Evolutionary conservation across 768 basidiomycete genomes (phyloP), one percentile per base, ranked within the genome.

Genomic region (Boletus huronensis): DNA sequence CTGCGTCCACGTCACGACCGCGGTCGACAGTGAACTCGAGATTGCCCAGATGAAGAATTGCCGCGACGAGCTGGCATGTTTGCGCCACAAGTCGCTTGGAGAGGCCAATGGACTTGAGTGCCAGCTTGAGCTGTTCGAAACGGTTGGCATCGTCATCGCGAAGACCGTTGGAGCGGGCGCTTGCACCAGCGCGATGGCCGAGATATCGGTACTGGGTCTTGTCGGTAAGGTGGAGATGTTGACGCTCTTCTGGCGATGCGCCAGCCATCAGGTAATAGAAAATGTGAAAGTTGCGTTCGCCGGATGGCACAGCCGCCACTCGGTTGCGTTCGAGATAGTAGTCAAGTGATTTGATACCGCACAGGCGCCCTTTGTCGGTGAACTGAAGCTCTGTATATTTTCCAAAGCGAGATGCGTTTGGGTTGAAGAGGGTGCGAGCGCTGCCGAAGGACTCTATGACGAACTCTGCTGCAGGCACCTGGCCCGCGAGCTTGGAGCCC

Each of bases 301-400:
- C 94, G 0, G 87, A 90, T 0, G 92, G 90, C 0, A 90, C 82
- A 21, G 84, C 83, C 6, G 92, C 82, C n/a, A 98, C 93, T 10
- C 94, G 85, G 62, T 87, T 90, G 50, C 90, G 79, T 70, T 98
- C 93, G 48, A 99, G 81, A 72, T 96, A 96, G 74, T 99, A 98
- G 67, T 98, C 94, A 58, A 98, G 84, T 0, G 93, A 95, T 72
- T 98, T 98, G 68, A 93, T 77, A 58, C 97, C 97, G 43, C 79
- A 85, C 0, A 98, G 74, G 4, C 94, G 81, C 7, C 95, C 95
- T 21, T 90, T 87, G 32, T 98, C 94, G 49, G 83, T 90, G 75
- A 98, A 98, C 72, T 98, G 97, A 0, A 99, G 81, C 67, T 99
- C 97, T 42, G 94, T 97, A 70, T 99, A 99, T 70, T 96, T 94